Conservation (phyloP, 345 rosid species). For the Hevea brasiliensis region DNA sequence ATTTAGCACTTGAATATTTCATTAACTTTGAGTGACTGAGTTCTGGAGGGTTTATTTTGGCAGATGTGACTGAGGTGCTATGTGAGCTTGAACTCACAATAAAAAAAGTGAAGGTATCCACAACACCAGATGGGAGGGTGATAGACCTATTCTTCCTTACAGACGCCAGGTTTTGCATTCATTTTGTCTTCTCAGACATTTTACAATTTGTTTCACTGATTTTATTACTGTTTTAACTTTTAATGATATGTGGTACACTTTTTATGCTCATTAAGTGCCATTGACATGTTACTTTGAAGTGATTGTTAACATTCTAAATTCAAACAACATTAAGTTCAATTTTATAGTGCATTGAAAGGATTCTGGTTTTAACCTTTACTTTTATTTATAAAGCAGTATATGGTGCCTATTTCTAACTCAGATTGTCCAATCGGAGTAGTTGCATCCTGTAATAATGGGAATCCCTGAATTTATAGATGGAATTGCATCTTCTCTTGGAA, state of each 20-base stretch:
- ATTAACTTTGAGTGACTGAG: constrained; percentile 8
- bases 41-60: constrained; percentile 21
- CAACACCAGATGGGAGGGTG: constrained; percentile 91
- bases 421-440: background rate
- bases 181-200: background rate
- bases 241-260: too few relatives aligned
- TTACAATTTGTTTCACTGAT: background rate
- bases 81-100: constrained; percentile 83
- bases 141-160: constrained; percentile 93
- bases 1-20: constrained; percentile 11
- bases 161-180: constrained; percentile 67
- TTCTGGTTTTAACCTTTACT: background rate
- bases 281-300: background rate
- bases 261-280: background rate
- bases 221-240: background rate
- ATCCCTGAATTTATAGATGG: background rate
- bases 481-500: background rate
- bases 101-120: constrained; percentile 91
- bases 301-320: background rate
- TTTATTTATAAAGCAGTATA: too few relatives aligned
- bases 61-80: constrained; percentile 82
- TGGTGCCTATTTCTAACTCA: background rate
- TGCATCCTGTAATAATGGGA: background rate
- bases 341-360: background rate
- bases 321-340: background rate